Percentiles rank a stretch among this genome's conserved stretches.
Evolutionary conservation across 106 monocot genomes (phyloP).

Genomic region (Amphibolis antarctica): DNA sequence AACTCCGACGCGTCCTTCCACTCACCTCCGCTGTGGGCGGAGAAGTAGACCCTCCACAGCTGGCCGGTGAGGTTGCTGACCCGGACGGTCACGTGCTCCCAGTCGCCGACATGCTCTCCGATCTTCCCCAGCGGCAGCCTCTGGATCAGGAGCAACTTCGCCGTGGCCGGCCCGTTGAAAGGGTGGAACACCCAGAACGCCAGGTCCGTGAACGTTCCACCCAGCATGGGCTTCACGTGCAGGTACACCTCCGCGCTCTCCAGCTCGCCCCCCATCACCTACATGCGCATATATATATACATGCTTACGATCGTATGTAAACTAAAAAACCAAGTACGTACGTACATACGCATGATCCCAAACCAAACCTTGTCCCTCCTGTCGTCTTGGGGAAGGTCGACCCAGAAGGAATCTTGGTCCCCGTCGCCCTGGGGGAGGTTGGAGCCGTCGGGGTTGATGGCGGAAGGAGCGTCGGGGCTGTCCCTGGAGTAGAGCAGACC

Average conservation of each 20-base stretch:
- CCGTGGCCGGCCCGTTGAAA: conserved; percentile 68
- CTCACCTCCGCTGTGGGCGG: conserved; percentile 52
- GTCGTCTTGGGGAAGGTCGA: conserved; percentile 54
- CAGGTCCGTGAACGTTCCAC: conserved; percentile 59
- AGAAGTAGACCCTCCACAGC: conserved; percentile 49
- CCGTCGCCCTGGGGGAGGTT: conserved; percentile 69
- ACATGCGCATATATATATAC: no score
- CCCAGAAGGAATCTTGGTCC: conserved; percentile 63
- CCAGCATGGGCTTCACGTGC: conserved; percentile 63
- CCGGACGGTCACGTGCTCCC: conserved; percentile 81
- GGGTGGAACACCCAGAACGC: conserved; percentile 78
- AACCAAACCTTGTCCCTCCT: conserved; percentile 13
- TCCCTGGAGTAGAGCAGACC: conserved; percentile 47
- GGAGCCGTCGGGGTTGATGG: conserved; percentile 29
- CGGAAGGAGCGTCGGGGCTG: conserved; percentile 5
- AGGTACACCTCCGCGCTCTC: conserved; percentile 34
- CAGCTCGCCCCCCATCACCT: conserved; percentile 35
- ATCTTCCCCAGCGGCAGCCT: conserved; percentile 40
- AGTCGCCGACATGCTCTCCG: conserved; percentile 83
- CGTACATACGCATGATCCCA: no score
- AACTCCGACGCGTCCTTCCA: conserved; percentile 51
- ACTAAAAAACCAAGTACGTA: no score
- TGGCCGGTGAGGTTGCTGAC: conserved; percentile 68
- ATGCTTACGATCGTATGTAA: no score
- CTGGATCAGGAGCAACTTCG: conserved; percentile 22